Percentiles rank a stretch among this genome's conserved stretches.
These are phyloP conservation scores for Citrus cavaleriei DNA, from an alignment of 345 rosid genomes.

Conservation along the genomic window DNA sequence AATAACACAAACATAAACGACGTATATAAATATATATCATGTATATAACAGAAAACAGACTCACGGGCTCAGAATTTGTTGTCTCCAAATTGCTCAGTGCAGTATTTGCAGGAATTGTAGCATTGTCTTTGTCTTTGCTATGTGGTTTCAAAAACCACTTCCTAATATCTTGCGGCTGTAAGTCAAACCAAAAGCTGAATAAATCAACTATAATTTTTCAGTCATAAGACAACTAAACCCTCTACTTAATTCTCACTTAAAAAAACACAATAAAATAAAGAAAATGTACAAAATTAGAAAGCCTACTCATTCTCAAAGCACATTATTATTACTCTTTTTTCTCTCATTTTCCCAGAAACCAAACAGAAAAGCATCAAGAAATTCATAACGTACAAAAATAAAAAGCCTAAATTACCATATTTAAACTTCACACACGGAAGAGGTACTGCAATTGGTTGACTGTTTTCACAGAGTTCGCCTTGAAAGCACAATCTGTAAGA, in stretches of 20 bases:
- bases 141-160: conserved; percentile 98
- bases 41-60: conserved; percentile 10
- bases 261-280: not conserved
- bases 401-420: conserved; percentile 11
- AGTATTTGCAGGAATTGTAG: conserved; percentile 34
- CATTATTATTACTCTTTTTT: not conserved
- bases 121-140: conserved; percentile 52
- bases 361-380: not conserved
- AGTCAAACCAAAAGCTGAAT: conserved; percentile 12
- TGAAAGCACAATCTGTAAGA: not conserved
- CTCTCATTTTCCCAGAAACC: not conserved
- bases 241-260: not conserved
- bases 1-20: not conserved
- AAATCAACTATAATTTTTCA: not conserved
- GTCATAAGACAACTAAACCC: not conserved
- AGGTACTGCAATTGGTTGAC: not conserved
- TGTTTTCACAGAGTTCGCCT: not conserved
- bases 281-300: no score
- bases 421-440: not conserved
- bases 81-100: conserved; percentile 32
- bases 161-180: conserved; percentile 84
- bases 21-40: not conserved
- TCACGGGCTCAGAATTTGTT: conserved; percentile 37
- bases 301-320: no score
- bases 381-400: not conserved